Percentiles rank a stretch among this genome's conserved stretches.
Conservation (phyloP, 805 yeast genomes). For the Wickerhamomyces queroliae region DNA sequence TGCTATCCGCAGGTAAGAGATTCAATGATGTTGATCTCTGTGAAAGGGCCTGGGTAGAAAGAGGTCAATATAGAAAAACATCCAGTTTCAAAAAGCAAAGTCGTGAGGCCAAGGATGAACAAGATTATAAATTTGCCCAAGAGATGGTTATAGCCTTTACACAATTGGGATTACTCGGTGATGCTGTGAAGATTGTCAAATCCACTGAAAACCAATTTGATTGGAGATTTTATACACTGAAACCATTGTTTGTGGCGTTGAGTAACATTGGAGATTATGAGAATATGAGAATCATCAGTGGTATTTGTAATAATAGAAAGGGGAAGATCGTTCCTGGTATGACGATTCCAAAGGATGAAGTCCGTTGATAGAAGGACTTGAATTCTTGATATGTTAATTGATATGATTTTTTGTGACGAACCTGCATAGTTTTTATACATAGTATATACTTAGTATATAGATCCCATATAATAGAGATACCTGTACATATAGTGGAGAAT, state of each 20-base stretch:
- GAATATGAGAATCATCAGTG: constrained; percentile 24
- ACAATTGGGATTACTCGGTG: constrained; percentile 48
- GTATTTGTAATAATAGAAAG: constrained; percentile 24
- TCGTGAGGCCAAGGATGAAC: constrained; percentile 30
- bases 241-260: constrained; percentile 34
- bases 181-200: constrained; percentile 63
- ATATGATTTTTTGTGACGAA: too few relatives aligned
- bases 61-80: constrained; percentile 68
- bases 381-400: too few relatives aligned
- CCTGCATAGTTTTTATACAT: too few relatives aligned
- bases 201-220: constrained; percentile 63
- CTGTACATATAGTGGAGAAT: too few relatives aligned
- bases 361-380: too few relatives aligned
- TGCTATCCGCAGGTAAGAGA: constrained; percentile 47
- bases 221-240: constrained; percentile 55
- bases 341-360: not conserved
- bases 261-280: constrained; percentile 37
- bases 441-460: too few relatives aligned
- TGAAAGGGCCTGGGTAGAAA: constrained; percentile 64
- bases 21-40: constrained; percentile 54
- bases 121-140: constrained; percentile 67
- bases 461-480: too few relatives aligned
- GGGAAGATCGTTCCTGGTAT: not conserved
- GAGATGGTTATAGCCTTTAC: constrained; percentile 60
- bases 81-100: constrained; percentile 37